Percentiles rank a stretch among this genome's conserved stretches.
Conservation (phyloP, 2,329 filamentous ascomycete genomes). For the Lizonia empirigonia region DNA sequence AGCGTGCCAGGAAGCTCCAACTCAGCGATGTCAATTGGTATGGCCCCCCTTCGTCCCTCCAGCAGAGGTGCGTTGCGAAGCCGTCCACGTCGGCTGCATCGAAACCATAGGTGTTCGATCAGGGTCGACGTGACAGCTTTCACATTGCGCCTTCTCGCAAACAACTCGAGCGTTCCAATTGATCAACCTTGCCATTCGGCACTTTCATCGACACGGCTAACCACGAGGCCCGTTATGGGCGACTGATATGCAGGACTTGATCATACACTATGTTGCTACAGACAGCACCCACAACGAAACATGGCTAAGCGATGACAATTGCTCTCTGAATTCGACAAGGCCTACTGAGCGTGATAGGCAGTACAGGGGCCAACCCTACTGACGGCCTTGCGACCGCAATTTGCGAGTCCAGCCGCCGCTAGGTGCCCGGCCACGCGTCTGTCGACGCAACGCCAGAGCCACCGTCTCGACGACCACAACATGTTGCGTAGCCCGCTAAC, state of each 20-base stretch:
- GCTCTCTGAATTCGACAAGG: constrained; percentile 6
- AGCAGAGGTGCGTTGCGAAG: constrained; percentile 17
- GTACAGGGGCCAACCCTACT: neutral
- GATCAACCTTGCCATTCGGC: constrained; percentile 12
- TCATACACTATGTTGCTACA: constrained; percentile 26
- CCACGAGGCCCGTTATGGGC: constrained; percentile 33
- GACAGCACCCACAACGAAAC: constrained; percentile 29
- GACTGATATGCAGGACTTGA: constrained; percentile 40
- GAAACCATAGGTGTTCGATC: constrained; percentile 13
- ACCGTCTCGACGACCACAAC: neutral
- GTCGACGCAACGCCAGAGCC: neutral
- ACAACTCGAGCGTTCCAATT: constrained; percentile 6
- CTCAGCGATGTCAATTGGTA: constrained; percentile 99
- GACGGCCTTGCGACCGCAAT: neutral
- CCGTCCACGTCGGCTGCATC: constrained; percentile 13
- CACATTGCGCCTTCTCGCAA: constrained; percentile 13
- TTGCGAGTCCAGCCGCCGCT: neutral
- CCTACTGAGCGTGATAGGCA: neutral
- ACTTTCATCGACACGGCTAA: constrained; percentile 29
- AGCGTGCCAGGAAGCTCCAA: constrained; percentile 87
- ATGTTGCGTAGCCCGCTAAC: neutral
- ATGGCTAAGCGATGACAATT: constrained; percentile 9
- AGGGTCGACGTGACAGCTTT: constrained; percentile 20
- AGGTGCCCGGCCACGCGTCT: neutral
- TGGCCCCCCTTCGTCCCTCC: constrained; percentile 41